Evolutionary conservation across 108 stramenopile genomes (phyloP).

Genomic region (Pelagomonas calceolata): DNA sequence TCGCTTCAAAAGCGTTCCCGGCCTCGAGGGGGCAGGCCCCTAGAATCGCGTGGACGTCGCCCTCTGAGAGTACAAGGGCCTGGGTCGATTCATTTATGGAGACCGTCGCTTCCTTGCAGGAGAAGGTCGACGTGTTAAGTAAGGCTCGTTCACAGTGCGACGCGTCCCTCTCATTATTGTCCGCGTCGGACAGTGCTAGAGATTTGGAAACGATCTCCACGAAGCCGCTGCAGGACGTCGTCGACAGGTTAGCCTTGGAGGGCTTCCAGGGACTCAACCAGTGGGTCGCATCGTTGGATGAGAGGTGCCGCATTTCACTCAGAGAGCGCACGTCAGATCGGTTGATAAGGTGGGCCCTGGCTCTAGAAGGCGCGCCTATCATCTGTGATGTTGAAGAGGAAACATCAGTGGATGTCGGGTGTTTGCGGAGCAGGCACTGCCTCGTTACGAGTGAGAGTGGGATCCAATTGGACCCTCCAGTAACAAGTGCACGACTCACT

Average conservation of each 20-base stretch:
- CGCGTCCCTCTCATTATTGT: constrained; percentile 16
- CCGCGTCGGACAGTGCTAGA: constrained; percentile 22
- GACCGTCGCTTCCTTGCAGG: constrained; percentile 69
- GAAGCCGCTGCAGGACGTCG: constrained; percentile 21
- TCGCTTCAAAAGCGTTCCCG: constrained; percentile 63
- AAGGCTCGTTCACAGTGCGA: constrained; percentile 31
- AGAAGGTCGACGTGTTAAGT: constrained; percentile 76
- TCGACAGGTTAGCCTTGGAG: constrained; percentile 35
- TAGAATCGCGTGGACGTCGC: constrained; percentile 2
- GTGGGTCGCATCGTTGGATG: constrained; percentile 23
- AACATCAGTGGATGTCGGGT: not conserved
- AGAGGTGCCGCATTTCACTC: constrained; percentile 7
- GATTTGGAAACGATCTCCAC: not conserved
- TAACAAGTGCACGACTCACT: constrained; percentile 4
- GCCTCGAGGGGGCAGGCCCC: constrained; percentile 2
- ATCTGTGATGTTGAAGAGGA: not conserved
- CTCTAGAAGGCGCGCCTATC: not conserved
- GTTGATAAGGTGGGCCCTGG: constrained; percentile 3
- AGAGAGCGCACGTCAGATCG: constrained; percentile 1
- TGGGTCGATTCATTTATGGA: constrained; percentile 76
- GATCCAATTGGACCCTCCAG: constrained; percentile 11
- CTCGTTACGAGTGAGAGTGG: constrained; percentile 8
- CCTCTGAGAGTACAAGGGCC: constrained; percentile 52
- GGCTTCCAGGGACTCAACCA: constrained; percentile 29
- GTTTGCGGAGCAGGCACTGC: not conserved